Base-by-base conservation (phyloP, 148 eudicot species). In the Vaccinium myrtillus region DNA sequence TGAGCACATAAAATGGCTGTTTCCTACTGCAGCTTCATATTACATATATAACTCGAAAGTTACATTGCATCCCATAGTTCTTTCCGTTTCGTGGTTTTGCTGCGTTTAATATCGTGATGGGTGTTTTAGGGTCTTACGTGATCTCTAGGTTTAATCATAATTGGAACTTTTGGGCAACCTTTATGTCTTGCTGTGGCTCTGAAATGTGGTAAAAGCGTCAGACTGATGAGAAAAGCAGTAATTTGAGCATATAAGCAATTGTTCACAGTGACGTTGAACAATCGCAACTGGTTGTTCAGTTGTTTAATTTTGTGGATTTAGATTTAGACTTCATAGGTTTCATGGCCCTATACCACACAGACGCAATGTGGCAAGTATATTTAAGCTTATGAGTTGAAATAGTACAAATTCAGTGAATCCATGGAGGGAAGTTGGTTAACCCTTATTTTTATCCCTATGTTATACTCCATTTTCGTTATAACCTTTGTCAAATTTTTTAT, bases 1-100 rank as follows among this genome's bases (percentile, higher is more conserved):
- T 46, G 55, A 61, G 54, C 73, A 61, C 83, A 81, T 46, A 51
- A 81, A 43, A n/a, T 81, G 54, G 39, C 14, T 61, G 71, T 80
- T 80, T 59, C 48, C 43, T 23, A 2, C 30, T 4, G n/a, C 51
- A 61, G 19, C 27, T 21, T 43, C 51, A 61, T 51, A 12, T 63
- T 43, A 53, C 55, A 81, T 46, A 81, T 63, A 81, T 61, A 61
- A 51, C 56, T 51, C 3, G 56, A 12, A 25, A 76, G 56, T 51
- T 23, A 15, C 21, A 25, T 53, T 51, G 9, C 27, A 51, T 13
- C 11, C 19, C n/a, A 9, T 19, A 1, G 61, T 78, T 53, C 12
- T 18, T 51, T 25, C 6, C n/a, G 59, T 50, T 10, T 53, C 6
- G 10, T 78, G 39, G 8, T 63, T 3, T 78, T 78, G 61, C 43